Evolutionary conservation across 179 eudicot genomes (phyloP).

Genomic region (Beta lomatogona): DNA sequence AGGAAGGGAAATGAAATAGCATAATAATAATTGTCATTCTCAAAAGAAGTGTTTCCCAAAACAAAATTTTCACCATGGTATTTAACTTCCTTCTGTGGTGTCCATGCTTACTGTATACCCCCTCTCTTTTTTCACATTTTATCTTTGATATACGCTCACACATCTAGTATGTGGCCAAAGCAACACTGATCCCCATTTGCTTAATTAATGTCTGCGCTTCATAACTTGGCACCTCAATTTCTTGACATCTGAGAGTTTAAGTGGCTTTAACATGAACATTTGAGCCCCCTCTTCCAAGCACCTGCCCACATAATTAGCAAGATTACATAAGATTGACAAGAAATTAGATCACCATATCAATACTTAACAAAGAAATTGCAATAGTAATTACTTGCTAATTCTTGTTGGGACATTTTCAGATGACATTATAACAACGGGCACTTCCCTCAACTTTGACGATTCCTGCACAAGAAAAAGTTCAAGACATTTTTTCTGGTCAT

Average conservation of each 20-base stretch:
- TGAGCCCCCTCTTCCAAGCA: slow-evolving; percentile 50
- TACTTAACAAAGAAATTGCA: background rate
- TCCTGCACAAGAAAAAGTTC: slow-evolving; percentile 24
- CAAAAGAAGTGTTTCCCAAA: background rate
- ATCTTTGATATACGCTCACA: background rate
- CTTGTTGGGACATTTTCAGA: slow-evolving; percentile 43
- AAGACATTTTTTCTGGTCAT: background rate
- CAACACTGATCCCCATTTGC: background rate
- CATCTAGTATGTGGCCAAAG: background rate
- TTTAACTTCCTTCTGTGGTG: background rate
- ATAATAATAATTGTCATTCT: background rate
- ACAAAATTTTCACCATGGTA: background rate
- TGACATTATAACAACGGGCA: slow-evolving; percentile 48
- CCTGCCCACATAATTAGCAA: slow-evolving; percentile 15
- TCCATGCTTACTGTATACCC: background rate
- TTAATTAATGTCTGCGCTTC: slow-evolving; percentile 23
- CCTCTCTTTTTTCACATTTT: background rate
- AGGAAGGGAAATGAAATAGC: background rate
- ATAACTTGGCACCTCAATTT: slow-evolving; percentile 34
- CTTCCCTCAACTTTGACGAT: slow-evolving; percentile 38
- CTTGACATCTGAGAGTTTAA: slow-evolving; percentile 37
- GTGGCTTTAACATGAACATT: slow-evolving; percentile 46
- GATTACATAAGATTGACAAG: background rate
- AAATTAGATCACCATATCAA: background rate
- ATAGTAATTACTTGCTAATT: slow-evolving; percentile 31